Conservation (phyloP, 257 asterid species). For the Rehmannia glutinosa region DNA sequence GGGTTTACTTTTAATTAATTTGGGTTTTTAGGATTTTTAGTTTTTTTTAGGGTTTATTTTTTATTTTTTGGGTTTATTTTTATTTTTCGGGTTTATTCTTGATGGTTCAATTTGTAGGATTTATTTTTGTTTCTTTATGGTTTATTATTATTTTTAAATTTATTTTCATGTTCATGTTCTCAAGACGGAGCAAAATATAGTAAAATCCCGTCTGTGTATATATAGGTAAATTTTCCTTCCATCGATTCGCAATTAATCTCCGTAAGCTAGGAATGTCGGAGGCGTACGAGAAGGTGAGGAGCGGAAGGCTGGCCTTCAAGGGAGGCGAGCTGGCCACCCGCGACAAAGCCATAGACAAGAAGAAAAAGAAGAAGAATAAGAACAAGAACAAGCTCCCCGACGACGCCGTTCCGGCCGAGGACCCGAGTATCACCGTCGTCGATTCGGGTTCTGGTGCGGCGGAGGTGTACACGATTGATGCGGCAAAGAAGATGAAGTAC, state of each 20-base stretch:
- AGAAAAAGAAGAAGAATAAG: slow-evolving; percentile 59
- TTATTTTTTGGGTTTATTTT: no score
- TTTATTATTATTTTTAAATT: no score
- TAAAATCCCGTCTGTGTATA: no score
- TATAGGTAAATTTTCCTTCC: no score
- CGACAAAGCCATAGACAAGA: slow-evolving; percentile 72
- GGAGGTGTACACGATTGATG: slow-evolving; percentile 82
- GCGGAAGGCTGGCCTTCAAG: slow-evolving; percentile 86
- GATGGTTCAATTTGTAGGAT: no score
- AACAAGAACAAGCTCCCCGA: slow-evolving; percentile 27
- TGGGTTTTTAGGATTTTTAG: no score
- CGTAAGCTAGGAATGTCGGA: slow-evolving; percentile 55
- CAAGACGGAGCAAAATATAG: no score
- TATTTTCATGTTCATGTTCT: no score
- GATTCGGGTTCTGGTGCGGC: slow-evolving; percentile 33
- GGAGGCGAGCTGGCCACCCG: slow-evolving; percentile 89
- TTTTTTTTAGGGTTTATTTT: no score
- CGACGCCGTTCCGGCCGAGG: slow-evolving; percentile 38
- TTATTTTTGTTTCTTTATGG: no score
- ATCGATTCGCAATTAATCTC: not conserved
- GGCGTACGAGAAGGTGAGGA: slow-evolving; percentile 69
- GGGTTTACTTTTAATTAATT: no score
- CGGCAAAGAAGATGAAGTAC: slow-evolving; percentile 95
- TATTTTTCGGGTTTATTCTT: no score
- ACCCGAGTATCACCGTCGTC: slow-evolving; percentile 27